Evolutionary conservation across 768 basidiomycete species (phyloP).

Genomic region (Mycena vulgaris): DNA sequence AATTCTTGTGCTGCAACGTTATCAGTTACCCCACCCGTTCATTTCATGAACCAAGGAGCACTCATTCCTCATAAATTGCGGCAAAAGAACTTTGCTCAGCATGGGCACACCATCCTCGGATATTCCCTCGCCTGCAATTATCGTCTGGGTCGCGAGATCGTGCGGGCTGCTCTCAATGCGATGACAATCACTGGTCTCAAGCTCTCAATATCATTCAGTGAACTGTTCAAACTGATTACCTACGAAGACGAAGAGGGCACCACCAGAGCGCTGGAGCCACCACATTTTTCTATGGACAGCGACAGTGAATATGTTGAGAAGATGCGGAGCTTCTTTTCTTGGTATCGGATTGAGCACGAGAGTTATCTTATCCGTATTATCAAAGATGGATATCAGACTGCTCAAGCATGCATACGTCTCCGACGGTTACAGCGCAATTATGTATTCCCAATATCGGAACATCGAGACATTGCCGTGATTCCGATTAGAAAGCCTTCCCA

Average conservation of each 20-base stretch:
- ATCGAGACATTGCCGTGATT: neutral
- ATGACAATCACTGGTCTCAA: neutral
- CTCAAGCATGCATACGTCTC: neutral
- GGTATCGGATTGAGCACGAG: neutral
- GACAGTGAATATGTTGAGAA: neutral
- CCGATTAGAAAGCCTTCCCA: neutral
- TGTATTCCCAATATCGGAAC: neutral
- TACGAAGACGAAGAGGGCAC: neutral
- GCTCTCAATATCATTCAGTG: neutral
- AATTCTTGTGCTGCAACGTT: neutral
- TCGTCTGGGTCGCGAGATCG: neutral
- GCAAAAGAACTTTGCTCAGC: neutral
- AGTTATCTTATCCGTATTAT: slow-evolving; percentile 12
- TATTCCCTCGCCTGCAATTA: too few species aligned
- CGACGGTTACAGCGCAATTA: neutral
- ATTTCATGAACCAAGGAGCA: slow-evolving; percentile 4
- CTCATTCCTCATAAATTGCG: neutral
- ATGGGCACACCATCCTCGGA: neutral
- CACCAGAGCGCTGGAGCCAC: neutral
- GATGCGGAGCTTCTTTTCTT: neutral
- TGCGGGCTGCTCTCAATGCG: neutral
- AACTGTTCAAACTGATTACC: neutral
- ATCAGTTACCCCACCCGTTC: neutral
- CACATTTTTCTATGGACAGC: neutral
- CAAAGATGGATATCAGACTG: neutral